A percentile compares a stretch with the other conserved stretches of the same genome.
phyloP scores from a whole-genome alignment of 164 flowering plant genomes.

The Magnolia changhungtana region DNA sequence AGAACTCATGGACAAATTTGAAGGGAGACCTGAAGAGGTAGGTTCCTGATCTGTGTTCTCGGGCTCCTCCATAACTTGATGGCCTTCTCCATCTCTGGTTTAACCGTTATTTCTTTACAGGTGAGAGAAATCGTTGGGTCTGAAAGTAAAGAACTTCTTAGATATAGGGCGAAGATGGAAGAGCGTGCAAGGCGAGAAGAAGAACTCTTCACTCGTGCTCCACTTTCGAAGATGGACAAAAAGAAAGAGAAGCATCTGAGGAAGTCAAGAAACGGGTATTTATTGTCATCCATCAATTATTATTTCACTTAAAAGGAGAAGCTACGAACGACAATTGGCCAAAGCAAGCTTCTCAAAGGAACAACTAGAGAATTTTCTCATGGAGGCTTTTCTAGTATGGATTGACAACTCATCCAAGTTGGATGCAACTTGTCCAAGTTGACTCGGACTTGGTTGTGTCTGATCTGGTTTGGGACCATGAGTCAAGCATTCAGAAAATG shows the following conservation, averaged over 20 bases:
- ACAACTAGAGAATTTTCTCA: too few relatives aligned
- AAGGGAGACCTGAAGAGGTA: conserved; percentile 95
- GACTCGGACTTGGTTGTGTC: too few relatives aligned
- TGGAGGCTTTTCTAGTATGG: too few relatives aligned
- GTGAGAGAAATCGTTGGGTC: conserved; percentile 50
- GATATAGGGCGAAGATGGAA: conserved; percentile 46
- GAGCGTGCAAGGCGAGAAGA: conserved; percentile 66
- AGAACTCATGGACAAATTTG: conserved; percentile 59
- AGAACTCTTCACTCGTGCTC: conserved; percentile 77
- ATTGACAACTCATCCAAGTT: too few relatives aligned
- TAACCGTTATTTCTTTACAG: conserved; percentile 30
- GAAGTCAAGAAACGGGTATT: conserved; percentile 79
- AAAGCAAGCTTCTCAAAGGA: too few relatives aligned
- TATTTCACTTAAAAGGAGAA: too few relatives aligned
- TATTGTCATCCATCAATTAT: neutral
- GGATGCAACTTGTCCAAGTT: too few relatives aligned
- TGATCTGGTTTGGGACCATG: too few relatives aligned
- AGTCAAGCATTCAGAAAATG: too few relatives aligned
- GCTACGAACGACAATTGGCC: too few relatives aligned
- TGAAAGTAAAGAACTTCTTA: conserved; percentile 61
- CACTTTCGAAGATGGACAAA: conserved; percentile 67
- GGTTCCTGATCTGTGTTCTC: conserved; percentile 18
- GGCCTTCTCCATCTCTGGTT: neutral
- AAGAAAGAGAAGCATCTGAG: conserved; percentile 60
- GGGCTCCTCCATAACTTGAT: neutral